Base-by-base conservation (phyloP, 2,329 filamentous ascomycete genomes). In the Colletotrichum sp. region DNA sequence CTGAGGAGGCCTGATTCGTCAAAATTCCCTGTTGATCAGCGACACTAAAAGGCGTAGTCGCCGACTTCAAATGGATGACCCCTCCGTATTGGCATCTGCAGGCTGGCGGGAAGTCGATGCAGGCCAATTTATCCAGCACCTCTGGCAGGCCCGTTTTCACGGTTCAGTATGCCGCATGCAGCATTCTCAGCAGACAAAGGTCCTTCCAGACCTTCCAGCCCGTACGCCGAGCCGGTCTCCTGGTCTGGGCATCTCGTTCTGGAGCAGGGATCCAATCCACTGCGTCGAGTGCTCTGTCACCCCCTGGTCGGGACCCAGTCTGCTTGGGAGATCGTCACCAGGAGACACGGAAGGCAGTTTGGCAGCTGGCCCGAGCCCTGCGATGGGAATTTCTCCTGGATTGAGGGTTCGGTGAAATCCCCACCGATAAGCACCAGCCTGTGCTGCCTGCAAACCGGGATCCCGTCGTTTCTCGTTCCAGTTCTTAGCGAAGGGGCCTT, bases 311-410 rank as follows among this genome's bases (percentile, higher is more conserved):
- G 30, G 71, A 52, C 57, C 65, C 57, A 60, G 71, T 72, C 59
- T 75, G 52, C 69, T 67, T 73, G 64, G 55, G 43, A 67, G 73
- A 75, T 75, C 73, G 73, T 68, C 73, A 34, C 70, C 57, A 75
- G 73, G 70, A 75, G 70, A 75, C 43, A 43, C 57, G 64, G 69
- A 59, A 73, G 59, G 28, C 69, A 73, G 63, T 68, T 16, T 73
- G 69, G 57, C 63, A 75, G 18, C 72, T 75, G 68, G 73, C 48
- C 72, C 61, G 61, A 68, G 72, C 64, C 57, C 64, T 59, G 32
- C 63, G 36, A 65, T 64, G 64, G 34, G 69, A 48, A 30, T 55
- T 63, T 59, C 48, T 34, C 24, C 39, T 57, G 18, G n/a, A 64
- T 57, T 68, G 32, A 68, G 59, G 30, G 32, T 52, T 75, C 64